Base-by-base conservation (phyloP, 192 early-diverging fungal genomes). In the Helicostylum pulchrum region DNA sequence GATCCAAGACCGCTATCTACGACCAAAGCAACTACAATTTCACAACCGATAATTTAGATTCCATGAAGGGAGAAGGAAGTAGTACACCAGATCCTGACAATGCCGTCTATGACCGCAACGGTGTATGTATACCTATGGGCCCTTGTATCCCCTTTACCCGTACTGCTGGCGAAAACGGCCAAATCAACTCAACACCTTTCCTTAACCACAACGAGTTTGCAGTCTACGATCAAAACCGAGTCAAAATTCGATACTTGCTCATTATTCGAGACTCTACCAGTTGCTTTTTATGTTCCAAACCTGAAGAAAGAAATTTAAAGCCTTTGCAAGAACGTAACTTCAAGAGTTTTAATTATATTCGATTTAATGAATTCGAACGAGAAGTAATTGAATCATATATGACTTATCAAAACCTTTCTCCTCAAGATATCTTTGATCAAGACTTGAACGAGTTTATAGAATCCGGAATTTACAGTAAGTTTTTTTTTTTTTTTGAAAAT, bases 171-270 rank as follows among this genome's bases (percentile, higher is more conserved):
- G 44, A 54, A 45, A 3, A 62, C 19, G 62, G 32, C 2, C n/a
- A 43, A 19, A 45, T 6, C 42, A 82, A 14, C 48, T 39, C 61
- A 30, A 14, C 23, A 1, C 12, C 9, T 44, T n/a, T 61, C 46
- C 69, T 93, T 20, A 55, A 79, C 12, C 86, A 92, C 56, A 89
- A 91, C 73, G 92, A 94, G 62, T 93, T 79, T 67, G 89, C 92
- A 68, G 90, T 92, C 7, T 89, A 94, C 60, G 76, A 88, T 58
- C 69, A 83, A 2, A 68, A 66, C 36, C 91, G 91, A 68, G 80
- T 92, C 36, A 79, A 83, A 65, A 88, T 94, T 64, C 75, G 83
- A 58, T 92, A 91, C 54, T 54, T 87, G 44, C 39, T 86, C 4
- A 43, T 75, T 19, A 50, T 71, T 19, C 59, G 61, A n/a, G 44